These are phyloP conservation scores for Vachellia collinsii DNA, from an alignment of 306 rosid species.

Conservation along the genomic window DNA sequence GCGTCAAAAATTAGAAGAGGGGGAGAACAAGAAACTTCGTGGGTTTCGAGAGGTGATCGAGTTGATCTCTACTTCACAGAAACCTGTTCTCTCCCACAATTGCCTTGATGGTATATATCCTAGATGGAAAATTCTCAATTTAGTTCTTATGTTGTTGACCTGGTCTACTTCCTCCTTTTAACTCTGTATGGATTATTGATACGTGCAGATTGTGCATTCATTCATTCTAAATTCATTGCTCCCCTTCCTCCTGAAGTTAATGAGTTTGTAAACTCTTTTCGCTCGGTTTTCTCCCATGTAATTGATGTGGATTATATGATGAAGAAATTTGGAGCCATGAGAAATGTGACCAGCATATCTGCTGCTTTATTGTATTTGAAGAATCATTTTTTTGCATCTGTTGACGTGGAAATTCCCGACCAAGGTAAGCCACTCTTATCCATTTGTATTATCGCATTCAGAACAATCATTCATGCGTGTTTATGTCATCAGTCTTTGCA, in stretches of 20 bases:
- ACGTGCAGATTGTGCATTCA: slow-evolving; percentile 73
- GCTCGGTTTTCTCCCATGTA: slow-evolving; percentile 59
- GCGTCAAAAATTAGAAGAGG: slow-evolving; percentile 60
- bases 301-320: slow-evolving; percentile 67
- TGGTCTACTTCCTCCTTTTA: slow-evolving; percentile 34
- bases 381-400: slow-evolving; percentile 63
- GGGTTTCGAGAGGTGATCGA: slow-evolving; percentile 98
- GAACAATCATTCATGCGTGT: slow-evolving; percentile 25
- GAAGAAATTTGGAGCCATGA: slow-evolving; percentile 63
- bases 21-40: slow-evolving; percentile 65
- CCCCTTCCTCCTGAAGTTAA: slow-evolving; percentile 73
- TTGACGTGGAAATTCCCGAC: slow-evolving; percentile 60
- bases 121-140: slow-evolving; percentile 38
- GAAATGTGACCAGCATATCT: slow-evolving; percentile 55
- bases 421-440: slow-evolving; percentile 50
- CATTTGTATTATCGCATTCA: background rate
- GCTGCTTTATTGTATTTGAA: slow-evolving; percentile 72
- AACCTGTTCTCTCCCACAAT: slow-evolving; percentile 90
- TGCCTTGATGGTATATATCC: slow-evolving; percentile 83
- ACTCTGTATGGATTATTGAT: background rate
- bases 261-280: slow-evolving; percentile 61
- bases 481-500: slow-evolving; percentile 29
- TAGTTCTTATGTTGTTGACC: slow-evolving; percentile 30
- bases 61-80: slow-evolving; percentile 92
- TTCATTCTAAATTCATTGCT: slow-evolving; percentile 77